Percentiles rank a stretch among this genome's conserved stretches.
Conservation (phyloP, 768 basidiomycete species). For the Trametes sanguinea region DNA sequence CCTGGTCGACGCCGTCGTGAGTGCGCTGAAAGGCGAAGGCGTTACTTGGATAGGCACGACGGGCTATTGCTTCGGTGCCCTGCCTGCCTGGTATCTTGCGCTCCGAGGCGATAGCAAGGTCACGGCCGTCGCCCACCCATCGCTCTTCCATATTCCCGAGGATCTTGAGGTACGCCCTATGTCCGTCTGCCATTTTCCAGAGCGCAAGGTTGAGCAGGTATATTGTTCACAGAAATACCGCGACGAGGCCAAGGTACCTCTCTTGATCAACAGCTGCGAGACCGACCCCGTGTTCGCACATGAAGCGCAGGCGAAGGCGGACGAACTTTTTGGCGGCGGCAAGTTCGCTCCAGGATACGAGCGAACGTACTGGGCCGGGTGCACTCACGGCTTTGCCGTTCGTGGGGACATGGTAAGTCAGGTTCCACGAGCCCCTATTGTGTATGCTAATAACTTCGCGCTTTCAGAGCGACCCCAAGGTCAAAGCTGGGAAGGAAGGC, state of each 20-base stretch:
- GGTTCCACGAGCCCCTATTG: no score
- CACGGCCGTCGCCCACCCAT: constrained; percentile 49
- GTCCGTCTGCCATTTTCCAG: no score
- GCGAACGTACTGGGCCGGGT: constrained; percentile 34
- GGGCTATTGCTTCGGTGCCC: constrained; percentile 48
- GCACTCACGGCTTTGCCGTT: constrained; percentile 39
- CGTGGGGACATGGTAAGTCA: constrained; percentile 39
- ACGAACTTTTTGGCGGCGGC: constrained; percentile 41
- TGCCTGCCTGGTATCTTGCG: constrained; percentile 49
- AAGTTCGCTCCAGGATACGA: constrained; percentile 41
- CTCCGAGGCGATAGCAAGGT: constrained; percentile 43
- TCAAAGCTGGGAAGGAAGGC: constrained; percentile 40
- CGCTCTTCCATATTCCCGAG: constrained; percentile 39
- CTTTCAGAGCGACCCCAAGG: constrained; percentile 11
- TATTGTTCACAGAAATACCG: constrained; percentile 34
- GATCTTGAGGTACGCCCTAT: constrained; percentile 38
- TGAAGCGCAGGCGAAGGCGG: constrained; percentile 36
- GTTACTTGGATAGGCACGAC: constrained; percentile 42
- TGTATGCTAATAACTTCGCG: not conserved
- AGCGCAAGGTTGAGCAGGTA: not conserved
- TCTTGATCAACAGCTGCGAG: constrained; percentile 46
- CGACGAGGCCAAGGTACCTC: constrained; percentile 38
- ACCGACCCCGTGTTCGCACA: constrained; percentile 36
- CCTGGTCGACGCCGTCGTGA: constrained; percentile 39
- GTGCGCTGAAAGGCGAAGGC: constrained; percentile 40